Percentiles rank a stretch among this genome's conserved stretches.
These are phyloP conservation scores for Flaveria floridana DNA, from an alignment of 140 eudicot genomes.

Conservation along the genomic window DNA sequence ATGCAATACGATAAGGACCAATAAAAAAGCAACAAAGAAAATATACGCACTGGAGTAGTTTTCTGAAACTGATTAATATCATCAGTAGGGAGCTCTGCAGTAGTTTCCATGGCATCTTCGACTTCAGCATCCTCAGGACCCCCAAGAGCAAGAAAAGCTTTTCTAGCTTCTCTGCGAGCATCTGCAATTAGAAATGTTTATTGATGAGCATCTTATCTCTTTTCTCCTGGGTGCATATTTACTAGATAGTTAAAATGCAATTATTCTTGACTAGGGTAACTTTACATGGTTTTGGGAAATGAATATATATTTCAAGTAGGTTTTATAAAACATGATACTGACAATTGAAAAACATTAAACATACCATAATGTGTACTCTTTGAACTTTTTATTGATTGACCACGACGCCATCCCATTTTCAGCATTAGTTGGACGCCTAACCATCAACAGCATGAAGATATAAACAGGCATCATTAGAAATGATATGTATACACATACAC, in stretches of 20 bases:
- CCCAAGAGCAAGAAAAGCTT: constrained; percentile 70
- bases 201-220: constrained; percentile 16
- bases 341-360: constrained; percentile 32
- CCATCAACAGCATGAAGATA: constrained; percentile 28
- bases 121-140: constrained; percentile 43
- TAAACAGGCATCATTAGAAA: constrained; percentile 17
- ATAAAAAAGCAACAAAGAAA: constrained; percentile 15
- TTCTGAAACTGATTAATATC: constrained; percentile 43
- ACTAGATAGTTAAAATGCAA: constrained; percentile 13
- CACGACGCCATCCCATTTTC: constrained; percentile 99
- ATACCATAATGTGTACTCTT: constrained; percentile 58
- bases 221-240: constrained; percentile 15
- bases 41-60: constrained; percentile 55
- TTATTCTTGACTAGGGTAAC: neutral
- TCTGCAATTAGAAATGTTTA: constrained; percentile 43
- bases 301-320: constrained; percentile 25
- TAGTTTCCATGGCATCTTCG: constrained; percentile 36
- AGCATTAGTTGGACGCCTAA: constrained; percentile 76
- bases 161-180: constrained; percentile 86
- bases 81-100: constrained; percentile 42
- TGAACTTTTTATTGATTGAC: constrained; percentile 69
- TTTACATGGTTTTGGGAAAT: neutral
- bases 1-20: neutral
- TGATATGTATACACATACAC: neutral
- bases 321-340: constrained; percentile 18